phyloP scores from a whole-genome alignment of 768 basidiomycete species.

The Calocera cornea region DNA sequence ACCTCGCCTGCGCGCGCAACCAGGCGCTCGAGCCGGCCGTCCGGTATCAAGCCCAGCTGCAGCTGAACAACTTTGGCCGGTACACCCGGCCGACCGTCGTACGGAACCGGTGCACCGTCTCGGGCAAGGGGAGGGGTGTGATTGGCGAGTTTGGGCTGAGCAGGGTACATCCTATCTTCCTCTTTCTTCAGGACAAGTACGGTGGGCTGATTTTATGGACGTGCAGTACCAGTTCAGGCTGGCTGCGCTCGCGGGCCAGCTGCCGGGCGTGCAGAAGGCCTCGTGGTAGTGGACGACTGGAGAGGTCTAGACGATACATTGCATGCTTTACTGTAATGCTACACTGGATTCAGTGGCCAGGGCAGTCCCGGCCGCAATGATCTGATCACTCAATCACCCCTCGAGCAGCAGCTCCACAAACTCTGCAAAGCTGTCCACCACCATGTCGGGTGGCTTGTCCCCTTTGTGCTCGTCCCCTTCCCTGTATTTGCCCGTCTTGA shows the following conservation, averaged over 20 bases:
- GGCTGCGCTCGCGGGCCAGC: conserved; percentile 65
- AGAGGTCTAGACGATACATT: neutral
- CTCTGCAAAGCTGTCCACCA: conserved; percentile 39
- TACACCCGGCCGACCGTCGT: conserved; percentile 77
- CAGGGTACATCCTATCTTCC: conserved; percentile 37
- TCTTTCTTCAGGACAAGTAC: neutral
- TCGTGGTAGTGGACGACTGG: conserved; percentile 48
- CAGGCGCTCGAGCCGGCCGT: conserved; percentile 75
- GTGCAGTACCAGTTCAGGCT: conserved; percentile 76
- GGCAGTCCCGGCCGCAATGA: neutral
- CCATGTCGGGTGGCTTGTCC: conserved; percentile 36
- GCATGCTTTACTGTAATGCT: neutral
- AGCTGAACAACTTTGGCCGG: conserved; percentile 73
- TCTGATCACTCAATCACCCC: conserved; percentile 9
- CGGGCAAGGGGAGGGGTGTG: conserved; percentile 75
- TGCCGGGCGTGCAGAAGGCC: conserved; percentile 80
- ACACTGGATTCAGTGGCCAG: neutral
- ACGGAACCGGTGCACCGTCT: conserved; percentile 76
- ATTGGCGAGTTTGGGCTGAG: conserved; percentile 81
- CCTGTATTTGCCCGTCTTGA: conserved; percentile 58
- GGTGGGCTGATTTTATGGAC: neutral
- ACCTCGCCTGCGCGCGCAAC: conserved; percentile 88
- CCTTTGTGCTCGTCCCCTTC: conserved; percentile 38
- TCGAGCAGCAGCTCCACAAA: conserved; percentile 38
- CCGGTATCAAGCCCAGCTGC: conserved; percentile 86